A percentile compares a stretch with the other conserved stretches of the same genome.
phyloP scores from a whole-genome alignment of 1,284 basidiomycete genomes.

The Ceratobasidium sp. region DNA sequence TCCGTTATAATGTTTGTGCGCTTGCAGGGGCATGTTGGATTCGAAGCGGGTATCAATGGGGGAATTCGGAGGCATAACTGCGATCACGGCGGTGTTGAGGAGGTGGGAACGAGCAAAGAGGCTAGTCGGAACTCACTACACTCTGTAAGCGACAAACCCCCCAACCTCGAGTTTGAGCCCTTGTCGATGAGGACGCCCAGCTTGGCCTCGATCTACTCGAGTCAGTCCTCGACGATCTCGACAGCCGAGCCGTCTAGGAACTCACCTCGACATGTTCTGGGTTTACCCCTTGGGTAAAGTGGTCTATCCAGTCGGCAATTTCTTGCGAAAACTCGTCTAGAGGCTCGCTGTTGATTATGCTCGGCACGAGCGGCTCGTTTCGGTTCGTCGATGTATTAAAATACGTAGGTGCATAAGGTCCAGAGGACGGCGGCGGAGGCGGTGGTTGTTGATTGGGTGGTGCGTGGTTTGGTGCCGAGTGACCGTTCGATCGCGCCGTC shows the following conservation, averaged over 20 bases:
- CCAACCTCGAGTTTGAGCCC: conserved; percentile 65
- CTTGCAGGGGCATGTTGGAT: conserved; percentile 88
- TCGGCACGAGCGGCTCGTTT: conserved; percentile 73
- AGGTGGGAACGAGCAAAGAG: conserved; percentile 40
- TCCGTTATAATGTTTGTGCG: conserved; percentile 83
- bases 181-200: conserved; percentile 82
- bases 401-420: conserved; percentile 20
- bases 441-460: neutral
- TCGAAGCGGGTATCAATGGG: conserved; percentile 71
- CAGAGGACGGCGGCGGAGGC: conserved; percentile 2
- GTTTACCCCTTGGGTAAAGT: conserved; percentile 51
- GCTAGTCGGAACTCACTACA: conserved; percentile 71
- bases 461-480: neutral
- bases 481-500: conserved; percentile 32
- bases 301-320: conserved; percentile 86
- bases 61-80: conserved; percentile 61
- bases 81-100: conserved; percentile 60
- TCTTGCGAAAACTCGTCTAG: conserved; percentile 93
- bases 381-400: conserved; percentile 20
- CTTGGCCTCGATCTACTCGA: conserved; percentile 88
- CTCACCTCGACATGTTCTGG: conserved; percentile 61
- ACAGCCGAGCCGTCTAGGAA: neutral
- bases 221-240: neutral
- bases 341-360: conserved; percentile 92
- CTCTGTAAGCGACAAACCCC: conserved; percentile 75